Conservation (phyloP, 1,284 basidiomycete genomes). For the Puccinia polysora region DNA sequence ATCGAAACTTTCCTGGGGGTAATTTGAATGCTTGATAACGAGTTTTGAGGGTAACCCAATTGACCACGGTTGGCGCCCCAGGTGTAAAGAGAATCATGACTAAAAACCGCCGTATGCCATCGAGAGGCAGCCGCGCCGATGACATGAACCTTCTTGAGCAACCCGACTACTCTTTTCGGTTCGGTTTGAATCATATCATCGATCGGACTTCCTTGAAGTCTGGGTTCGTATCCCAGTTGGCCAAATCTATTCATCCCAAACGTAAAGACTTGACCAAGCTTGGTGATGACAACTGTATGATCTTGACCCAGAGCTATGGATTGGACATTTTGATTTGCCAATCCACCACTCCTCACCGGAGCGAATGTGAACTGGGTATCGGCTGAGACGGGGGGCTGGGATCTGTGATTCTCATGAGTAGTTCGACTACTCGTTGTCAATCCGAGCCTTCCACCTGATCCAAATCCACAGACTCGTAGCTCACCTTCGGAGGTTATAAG, state of each 20-base stretch:
- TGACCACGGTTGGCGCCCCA: slow-evolving; percentile 96
- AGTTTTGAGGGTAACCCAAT: slow-evolving; percentile 69
- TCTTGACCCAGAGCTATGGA: slow-evolving; percentile 83
- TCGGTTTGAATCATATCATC: slow-evolving; percentile 66
- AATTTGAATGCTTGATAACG: slow-evolving; percentile 67
- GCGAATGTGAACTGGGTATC: slow-evolving; percentile 73
- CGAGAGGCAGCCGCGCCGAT: slow-evolving; percentile 81
- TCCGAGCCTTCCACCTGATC: slow-evolving; percentile 66
- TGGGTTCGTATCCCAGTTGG: slow-evolving; percentile 82
- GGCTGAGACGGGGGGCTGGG: slow-evolving; percentile 15
- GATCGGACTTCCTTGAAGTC: slow-evolving; percentile 55
- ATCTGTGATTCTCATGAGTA: background rate
- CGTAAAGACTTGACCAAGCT: slow-evolving; percentile 72
- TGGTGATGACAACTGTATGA: slow-evolving; percentile 81
- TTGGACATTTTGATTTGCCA: slow-evolving; percentile 59
- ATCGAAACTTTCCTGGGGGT: slow-evolving; percentile 77
- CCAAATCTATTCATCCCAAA: slow-evolving; percentile 86
- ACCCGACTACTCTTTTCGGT: slow-evolving; percentile 70
- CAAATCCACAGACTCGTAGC: slow-evolving; percentile 76
- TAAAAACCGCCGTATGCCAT: slow-evolving; percentile 85
- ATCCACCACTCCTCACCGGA: slow-evolving; percentile 59
- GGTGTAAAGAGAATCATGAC: slow-evolving; percentile 73
- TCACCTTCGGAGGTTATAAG: slow-evolving; percentile 46
- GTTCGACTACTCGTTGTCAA: slow-evolving; percentile 47
- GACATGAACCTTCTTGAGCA: slow-evolving; percentile 74